Conservation (phyloP, 345 rosid species). For the Hypericum perforatum region DNA sequence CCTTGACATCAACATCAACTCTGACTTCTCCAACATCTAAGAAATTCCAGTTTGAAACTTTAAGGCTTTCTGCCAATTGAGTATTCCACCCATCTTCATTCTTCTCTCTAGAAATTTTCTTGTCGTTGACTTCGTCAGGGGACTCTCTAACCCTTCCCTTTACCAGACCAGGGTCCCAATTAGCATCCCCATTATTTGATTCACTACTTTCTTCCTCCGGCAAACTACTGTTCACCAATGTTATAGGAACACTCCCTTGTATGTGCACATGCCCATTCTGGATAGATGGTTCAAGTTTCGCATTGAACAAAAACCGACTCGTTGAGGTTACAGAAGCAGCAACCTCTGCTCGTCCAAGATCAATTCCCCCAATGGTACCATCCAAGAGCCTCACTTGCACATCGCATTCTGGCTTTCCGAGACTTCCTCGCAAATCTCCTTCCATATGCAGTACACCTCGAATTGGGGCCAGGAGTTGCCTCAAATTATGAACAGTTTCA, state of each 20-base stretch:
- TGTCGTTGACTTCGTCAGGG: conserved; percentile 40
- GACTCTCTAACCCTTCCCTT: conserved; percentile 54
- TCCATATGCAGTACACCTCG: conserved; percentile 94
- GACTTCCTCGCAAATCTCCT: conserved; percentile 96
- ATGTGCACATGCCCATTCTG: conserved; percentile 95
- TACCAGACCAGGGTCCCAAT: conserved; percentile 64
- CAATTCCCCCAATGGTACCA: conserved; percentile 92
- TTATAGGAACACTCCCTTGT: conserved; percentile 93
- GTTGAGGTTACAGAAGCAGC: conserved; percentile 86
- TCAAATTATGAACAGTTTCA: conserved; percentile 69
- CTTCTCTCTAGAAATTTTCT: conserved; percentile 55
- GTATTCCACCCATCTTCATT: conserved; percentile 81
- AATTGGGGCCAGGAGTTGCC: conserved; percentile 76
- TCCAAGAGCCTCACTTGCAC: conserved; percentile 91
- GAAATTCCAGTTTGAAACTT: conserved; percentile 82
- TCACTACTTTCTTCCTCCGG: conserved; percentile 58
- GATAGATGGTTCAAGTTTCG: conserved; percentile 78
- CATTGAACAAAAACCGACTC: conserved; percentile 88
- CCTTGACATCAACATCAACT: conserved; percentile 89
- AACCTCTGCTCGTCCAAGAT: conserved; percentile 91
- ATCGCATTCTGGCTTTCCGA: conserved; percentile 93
- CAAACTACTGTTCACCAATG: conserved; percentile 44
- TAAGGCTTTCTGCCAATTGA: conserved; percentile 81
- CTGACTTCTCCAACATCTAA: conserved; percentile 93
- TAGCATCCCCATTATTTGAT: conserved; percentile 38